Conservation (phyloP, 176 grass and related monocot genomes). For the Cymbopogon citratus region DNA sequence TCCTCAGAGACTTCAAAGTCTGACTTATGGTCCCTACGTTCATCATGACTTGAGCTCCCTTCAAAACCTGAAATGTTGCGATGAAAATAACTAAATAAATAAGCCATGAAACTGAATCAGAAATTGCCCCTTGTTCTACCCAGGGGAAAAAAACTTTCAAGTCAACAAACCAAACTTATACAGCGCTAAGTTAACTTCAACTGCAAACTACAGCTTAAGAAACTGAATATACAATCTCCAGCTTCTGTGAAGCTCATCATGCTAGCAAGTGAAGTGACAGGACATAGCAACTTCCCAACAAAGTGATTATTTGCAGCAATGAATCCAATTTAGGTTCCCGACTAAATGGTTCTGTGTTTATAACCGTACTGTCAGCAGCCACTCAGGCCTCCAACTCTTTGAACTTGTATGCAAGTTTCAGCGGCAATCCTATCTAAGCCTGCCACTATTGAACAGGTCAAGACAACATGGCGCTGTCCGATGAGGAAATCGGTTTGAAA, state of each 20-base stretch:
- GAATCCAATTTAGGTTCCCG: not conserved
- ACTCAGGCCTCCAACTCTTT: too few relatives aligned
- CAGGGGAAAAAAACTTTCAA: not conserved
- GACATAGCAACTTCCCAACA: not conserved
- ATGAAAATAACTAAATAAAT: not conserved
- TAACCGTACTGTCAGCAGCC: not conserved
- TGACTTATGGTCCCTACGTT: constrained; percentile 61
- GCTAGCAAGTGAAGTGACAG: not conserved
- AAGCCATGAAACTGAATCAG: not conserved
- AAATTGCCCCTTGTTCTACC: not conserved
- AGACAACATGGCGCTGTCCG: not conserved
- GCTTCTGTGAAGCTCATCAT: not conserved
- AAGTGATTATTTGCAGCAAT: not conserved
- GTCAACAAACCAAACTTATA: not conserved
- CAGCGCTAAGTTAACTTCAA: not conserved
- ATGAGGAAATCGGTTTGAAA: not conserved
- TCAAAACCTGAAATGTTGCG: constrained; percentile 55
- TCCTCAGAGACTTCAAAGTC: constrained; percentile 93
- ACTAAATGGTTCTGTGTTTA: not conserved
- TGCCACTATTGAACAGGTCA: constrained; percentile 14
- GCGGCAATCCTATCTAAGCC: too few relatives aligned
- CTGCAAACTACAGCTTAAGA: not conserved
- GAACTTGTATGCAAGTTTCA: not conserved
- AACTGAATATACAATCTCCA: not conserved
- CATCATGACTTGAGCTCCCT: constrained; percentile 66